phyloP scores from a whole-genome alignment of 371 early-diverging fungal species.

The Syncephalis plumigaleata region DNA sequence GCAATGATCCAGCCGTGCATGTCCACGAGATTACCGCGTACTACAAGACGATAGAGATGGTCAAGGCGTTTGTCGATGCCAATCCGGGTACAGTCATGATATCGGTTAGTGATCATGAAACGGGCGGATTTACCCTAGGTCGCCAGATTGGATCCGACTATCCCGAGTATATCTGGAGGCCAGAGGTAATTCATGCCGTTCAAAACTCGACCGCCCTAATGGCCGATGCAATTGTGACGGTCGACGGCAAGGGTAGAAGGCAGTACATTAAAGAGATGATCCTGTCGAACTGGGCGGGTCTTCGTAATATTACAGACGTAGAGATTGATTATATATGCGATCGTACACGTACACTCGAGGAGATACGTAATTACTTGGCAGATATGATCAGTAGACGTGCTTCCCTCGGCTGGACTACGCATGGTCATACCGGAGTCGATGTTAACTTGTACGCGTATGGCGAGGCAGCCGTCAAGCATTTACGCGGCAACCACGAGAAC shows the following conservation, averaged over 20 bases:
- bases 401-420: conserved; percentile 69
- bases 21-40: conserved; percentile 80
- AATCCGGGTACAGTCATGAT: conserved; percentile 74
- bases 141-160: conserved; percentile 38
- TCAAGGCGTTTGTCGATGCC: conserved; percentile 48
- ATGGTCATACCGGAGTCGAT: conserved; percentile 87
- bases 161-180: conserved; percentile 78
- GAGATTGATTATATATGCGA: conserved; percentile 35
- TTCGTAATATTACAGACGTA: conserved; percentile 37
- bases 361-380: conserved; percentile 32
- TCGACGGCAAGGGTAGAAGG: conserved; percentile 7
- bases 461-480: conserved; percentile 10
- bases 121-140: conserved; percentile 77
- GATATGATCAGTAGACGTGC: conserved; percentile 54
- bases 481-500: conserved; percentile 65
- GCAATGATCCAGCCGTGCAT: conserved; percentile 85
- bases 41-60: conserved; percentile 51
- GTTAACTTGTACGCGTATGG: conserved; percentile 84
- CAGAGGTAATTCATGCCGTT: conserved; percentile 46
- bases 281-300: conserved; percentile 36
- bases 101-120: conserved; percentile 87
- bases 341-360: conserved; percentile 1
- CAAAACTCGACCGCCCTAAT: conserved; percentile 39
- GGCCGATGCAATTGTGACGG: conserved; percentile 14
- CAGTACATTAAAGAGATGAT: conserved; percentile 22